A percentile compares a stretch with the other conserved stretches of the same genome.
Evolutionary conservation across 2,329 filamentous ascomycete genomes (phyloP).

Genomic region (Harringtonia aguacate): DNA sequence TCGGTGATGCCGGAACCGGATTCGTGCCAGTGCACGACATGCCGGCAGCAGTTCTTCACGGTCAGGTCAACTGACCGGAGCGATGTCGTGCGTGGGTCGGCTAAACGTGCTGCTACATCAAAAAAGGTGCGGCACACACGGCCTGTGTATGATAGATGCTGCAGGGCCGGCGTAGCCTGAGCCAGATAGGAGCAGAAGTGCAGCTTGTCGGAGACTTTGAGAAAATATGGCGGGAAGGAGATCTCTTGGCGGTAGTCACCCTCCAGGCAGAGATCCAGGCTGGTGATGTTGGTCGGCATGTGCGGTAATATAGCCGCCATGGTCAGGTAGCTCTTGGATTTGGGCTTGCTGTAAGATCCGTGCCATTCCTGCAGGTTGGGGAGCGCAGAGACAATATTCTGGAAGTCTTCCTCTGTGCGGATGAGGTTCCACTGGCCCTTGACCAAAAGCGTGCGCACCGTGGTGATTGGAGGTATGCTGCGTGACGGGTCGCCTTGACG

Average conservation of each 20-base stretch:
- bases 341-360: slow-evolving; percentile 58
- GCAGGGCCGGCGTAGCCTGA: slow-evolving; percentile 46
- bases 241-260: slow-evolving; percentile 59
- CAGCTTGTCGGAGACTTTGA: slow-evolving; percentile 45
- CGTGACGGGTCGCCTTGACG: neutral
- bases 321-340: slow-evolving; percentile 62
- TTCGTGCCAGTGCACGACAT: slow-evolving; percentile 44
- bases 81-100: slow-evolving; percentile 34
- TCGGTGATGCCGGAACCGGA: slow-evolving; percentile 61
- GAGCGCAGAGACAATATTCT: slow-evolving; percentile 47
- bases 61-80: slow-evolving; percentile 61
- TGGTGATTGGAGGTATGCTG: slow-evolving; percentile 29
- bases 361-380: slow-evolving; percentile 56
- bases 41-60: slow-evolving; percentile 64
- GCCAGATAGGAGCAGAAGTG: slow-evolving; percentile 59
- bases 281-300: slow-evolving; percentile 46
- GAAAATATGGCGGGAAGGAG: slow-evolving; percentile 47
- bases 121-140: slow-evolving; percentile 63
- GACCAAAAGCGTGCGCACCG: slow-evolving; percentile 57
- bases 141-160: slow-evolving; percentile 62
- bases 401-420: slow-evolving; percentile 51
- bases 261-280: slow-evolving; percentile 59
- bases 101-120: slow-evolving; percentile 39
- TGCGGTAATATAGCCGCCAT: slow-evolving; percentile 52
- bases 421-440: slow-evolving; percentile 72